A percentile compares a stretch with the other conserved stretches of the same genome.
phyloP scores from a whole-genome alignment of 768 basidiomycete species.

The Hericium coralloides region DNA sequence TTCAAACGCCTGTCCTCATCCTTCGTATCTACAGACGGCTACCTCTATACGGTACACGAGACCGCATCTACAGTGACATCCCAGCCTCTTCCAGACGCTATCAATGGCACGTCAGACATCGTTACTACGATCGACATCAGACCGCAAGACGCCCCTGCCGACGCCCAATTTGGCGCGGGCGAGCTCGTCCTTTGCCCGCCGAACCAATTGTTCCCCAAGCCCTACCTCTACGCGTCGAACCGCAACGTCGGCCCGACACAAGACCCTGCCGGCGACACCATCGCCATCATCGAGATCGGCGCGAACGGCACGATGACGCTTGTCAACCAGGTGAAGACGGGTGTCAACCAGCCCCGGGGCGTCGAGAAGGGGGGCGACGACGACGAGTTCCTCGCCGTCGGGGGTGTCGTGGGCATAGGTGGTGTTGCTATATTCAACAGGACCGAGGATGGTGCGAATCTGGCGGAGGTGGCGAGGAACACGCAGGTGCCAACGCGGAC shows the following conservation, averaged over 20 bases:
- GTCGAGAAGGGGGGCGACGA: constrained; percentile 49
- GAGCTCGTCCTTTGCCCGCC: constrained; percentile 55
- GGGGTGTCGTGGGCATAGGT: constrained; percentile 40
- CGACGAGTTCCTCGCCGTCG: constrained; percentile 47
- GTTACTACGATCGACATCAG: constrained; percentile 42
- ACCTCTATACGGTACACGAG: constrained; percentile 47
- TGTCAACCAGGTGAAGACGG: constrained; percentile 50
- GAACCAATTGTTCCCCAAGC: constrained; percentile 34
- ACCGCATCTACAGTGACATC: constrained; percentile 47
- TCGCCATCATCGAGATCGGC: constrained; percentile 47
- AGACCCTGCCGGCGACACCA: constrained; percentile 50
- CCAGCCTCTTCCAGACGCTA: constrained; percentile 42
- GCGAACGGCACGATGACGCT: constrained; percentile 30
- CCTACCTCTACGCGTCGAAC: constrained; percentile 62
- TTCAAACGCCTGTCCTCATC: background rate
- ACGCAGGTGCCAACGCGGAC: constrained; percentile 41
- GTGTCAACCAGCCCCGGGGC: constrained; percentile 53
- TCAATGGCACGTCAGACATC: constrained; percentile 42
- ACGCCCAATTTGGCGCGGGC: constrained; percentile 39
- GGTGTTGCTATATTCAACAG: constrained; percentile 51
- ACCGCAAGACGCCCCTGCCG: constrained; percentile 30
- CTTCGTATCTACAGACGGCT: constrained; percentile 28
- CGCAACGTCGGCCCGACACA: constrained; percentile 41
- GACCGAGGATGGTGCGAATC: constrained; percentile 42
- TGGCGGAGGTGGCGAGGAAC: constrained; percentile 46